Percentiles rank a stretch among this genome's conserved stretches.
Conservation (phyloP, 331 rosid genomes). For the Pyrus hybrid region DNA sequence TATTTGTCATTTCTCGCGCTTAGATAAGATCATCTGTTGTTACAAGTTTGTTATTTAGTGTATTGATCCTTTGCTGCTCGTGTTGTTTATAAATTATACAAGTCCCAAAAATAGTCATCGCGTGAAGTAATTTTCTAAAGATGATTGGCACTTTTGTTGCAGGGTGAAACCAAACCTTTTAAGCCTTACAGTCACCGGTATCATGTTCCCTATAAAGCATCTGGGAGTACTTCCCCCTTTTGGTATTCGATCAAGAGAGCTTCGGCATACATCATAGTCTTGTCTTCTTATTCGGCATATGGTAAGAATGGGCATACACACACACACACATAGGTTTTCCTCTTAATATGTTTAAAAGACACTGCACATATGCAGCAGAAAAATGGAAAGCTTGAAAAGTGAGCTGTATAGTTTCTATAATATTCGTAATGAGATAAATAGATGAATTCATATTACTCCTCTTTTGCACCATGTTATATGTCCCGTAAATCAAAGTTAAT, state of each 20-base stretch:
- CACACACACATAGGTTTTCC: neutral
- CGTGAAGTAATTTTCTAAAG: neutral
- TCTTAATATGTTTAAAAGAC: neutral
- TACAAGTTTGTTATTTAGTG: too few species aligned
- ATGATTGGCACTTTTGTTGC: neutral
- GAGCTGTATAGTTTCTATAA: too few species aligned
- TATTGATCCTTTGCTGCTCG: neutral
- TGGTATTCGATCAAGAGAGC: too few species aligned
- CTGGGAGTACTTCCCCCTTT: constrained; percentile 36
- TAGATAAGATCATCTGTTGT: neutral
- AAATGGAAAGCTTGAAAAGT: neutral
- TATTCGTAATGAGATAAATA: neutral
- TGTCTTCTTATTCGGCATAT: constrained; percentile 39
- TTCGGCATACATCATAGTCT: constrained; percentile 39
- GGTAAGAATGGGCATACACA: constrained; percentile 17
- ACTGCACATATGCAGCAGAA: neutral
- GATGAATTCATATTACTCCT: neutral
- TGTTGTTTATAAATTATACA: neutral
- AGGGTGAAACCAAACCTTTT: constrained; percentile 44
- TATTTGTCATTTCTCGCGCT: neutral
- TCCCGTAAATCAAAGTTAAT: too few species aligned
- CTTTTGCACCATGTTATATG: too few species aligned
- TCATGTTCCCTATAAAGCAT: constrained; percentile 34
- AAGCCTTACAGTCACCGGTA: constrained; percentile 38
- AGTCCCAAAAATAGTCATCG: neutral